Percentiles rank a stretch among this genome's conserved stretches.
phyloP scores from a whole-genome alignment of 2,329 filamentous ascomycete genomes.

The Ophiocordyceps camponoti-leonardi region DNA sequence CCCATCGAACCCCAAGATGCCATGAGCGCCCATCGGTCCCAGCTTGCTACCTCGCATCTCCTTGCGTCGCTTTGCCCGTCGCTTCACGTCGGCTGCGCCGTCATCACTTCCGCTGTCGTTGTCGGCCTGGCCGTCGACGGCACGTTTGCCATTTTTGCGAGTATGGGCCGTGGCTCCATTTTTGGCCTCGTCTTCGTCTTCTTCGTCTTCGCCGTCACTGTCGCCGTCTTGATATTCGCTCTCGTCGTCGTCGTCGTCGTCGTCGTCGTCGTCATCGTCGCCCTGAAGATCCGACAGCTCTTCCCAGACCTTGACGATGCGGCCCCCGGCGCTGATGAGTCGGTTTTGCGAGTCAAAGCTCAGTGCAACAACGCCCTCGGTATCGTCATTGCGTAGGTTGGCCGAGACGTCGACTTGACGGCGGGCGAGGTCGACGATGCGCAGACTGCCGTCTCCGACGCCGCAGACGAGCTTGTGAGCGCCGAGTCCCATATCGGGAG shows the following conservation, averaged over 20 bases:
- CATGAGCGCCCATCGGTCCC: constrained; percentile 32
- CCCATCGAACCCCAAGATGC: constrained; percentile 31
- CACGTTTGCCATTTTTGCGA: constrained; percentile 26
- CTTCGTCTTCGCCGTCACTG: constrained; percentile 11
- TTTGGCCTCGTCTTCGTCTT: constrained; percentile 21
- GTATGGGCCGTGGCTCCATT: constrained; percentile 11
- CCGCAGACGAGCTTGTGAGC: constrained; percentile 60
- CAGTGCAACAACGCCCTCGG: constrained; percentile 69
- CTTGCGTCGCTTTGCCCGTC: constrained; percentile 26
- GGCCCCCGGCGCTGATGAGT: constrained; percentile 79
- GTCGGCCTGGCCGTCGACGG: constrained; percentile 16
- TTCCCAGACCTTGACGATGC: constrained; percentile 85
- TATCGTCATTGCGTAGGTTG: constrained; percentile 57
- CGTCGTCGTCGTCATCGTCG: constrained; percentile 25
- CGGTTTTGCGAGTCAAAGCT: constrained; percentile 73
- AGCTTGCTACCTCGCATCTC: constrained; percentile 23
- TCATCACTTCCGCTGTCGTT: constrained; percentile 9
- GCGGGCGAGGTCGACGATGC: constrained; percentile 57
- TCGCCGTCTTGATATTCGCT: constrained; percentile 24
- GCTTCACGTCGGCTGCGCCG: constrained; percentile 22
- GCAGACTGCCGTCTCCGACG: constrained; percentile 61
- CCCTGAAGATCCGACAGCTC: constrained; percentile 42
- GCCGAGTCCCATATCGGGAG: constrained; percentile 49
- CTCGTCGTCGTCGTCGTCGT: constrained; percentile 28
- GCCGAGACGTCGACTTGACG: constrained; percentile 53